Base-by-base conservation (phyloP, 83 land plant genomes). In the Picea engelmannii region DNA sequence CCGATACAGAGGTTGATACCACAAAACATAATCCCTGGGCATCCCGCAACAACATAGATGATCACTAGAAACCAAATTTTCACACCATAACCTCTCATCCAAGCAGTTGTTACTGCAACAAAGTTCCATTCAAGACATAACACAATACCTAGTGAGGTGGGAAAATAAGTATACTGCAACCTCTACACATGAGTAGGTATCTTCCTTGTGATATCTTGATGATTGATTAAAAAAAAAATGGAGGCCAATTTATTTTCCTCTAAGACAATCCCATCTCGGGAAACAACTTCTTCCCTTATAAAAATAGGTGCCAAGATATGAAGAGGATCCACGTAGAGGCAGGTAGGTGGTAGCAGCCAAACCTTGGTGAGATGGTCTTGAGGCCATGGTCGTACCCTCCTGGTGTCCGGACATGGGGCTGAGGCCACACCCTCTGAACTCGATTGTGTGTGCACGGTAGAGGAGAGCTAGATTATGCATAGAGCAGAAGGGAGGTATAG, bases 241-340 rank as follows among this genome's bases (percentile, higher is more conserved):
- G 95, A 78, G 99, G 99, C 96, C 97, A 96, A 70, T 96, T 96
- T 80, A 91, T 96, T 77, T 87, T 87, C 80, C 95, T 98, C 90
- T 23, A 95, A 83, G 38, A 91, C 86, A 84, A 97, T 92, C 59
- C 99, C 98, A 90, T 98, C 93, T 82, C 95, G 88, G 70, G 95
- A 89, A 64, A 92, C 96, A 81, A 98, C 98, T 8, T 97, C 99
- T 83, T 97, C 99, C 87, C 87, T 95, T 31, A 31, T 1, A 1
- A 31, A 31, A 31, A 31, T 31, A 31, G 1, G 1, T 1, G 35
- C 35, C 35, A 31, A 31, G 35, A 1, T 31, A 31, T 1, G 2
- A 31, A 31, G 35, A 31, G 35, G 35, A 31, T 1, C 35, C 35
- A 31, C 35, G 1, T 1, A 31, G 35, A 31, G 35, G 35, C 35